phyloP scores from a whole-genome alignment of 2,329 filamentous ascomycete species.

The Alternaria sp. region DNA sequence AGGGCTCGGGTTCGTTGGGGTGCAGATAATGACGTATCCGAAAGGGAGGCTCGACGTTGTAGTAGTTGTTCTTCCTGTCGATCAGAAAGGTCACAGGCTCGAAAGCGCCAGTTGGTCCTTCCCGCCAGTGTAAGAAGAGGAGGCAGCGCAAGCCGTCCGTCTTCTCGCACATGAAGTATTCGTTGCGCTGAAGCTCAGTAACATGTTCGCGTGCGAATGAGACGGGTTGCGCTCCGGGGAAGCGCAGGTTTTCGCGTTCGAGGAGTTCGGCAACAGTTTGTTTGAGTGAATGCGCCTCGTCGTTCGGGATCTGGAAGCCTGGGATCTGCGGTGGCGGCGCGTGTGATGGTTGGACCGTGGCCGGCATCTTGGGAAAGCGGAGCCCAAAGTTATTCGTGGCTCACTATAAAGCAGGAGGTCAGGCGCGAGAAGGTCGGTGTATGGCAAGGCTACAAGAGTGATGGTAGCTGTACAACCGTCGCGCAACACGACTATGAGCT shows the following conservation, averaged over 20 bases:
- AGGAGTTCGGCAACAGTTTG: conserved; percentile 78
- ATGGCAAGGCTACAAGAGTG: not conserved
- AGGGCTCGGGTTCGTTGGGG: conserved; percentile 62
- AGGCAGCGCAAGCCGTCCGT: conserved; percentile 95
- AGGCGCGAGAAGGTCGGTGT: not conserved
- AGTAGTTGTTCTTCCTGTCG: conserved; percentile 98
- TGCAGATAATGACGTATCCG: conserved; percentile 80
- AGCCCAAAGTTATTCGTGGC: not conserved
- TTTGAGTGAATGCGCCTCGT: conserved; percentile 63
- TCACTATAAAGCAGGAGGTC: not conserved
- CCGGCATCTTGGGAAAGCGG: conserved; percentile 24
- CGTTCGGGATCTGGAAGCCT: conserved; percentile 35
- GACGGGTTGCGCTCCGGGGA: conserved; percentile 93
- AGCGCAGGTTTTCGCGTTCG: conserved; percentile 70
- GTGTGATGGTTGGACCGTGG: conserved; percentile 22
- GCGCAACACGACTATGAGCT: not conserved
- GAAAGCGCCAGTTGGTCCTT: conserved; percentile 40
- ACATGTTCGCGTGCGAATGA: conserved; percentile 86
- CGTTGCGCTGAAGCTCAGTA: conserved; percentile 78
- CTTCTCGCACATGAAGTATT: conserved; percentile 99
- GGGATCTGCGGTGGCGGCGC: conserved; percentile 49
- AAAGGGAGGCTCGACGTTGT: conserved; percentile 75
- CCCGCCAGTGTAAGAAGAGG: conserved; percentile 82
- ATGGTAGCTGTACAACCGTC: not conserved
- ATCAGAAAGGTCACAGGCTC: conserved; percentile 81